phyloP scores from a whole-genome alignment of 2,329 filamentous ascomycete genomes.

The Acephala macrosclerotiorum region DNA sequence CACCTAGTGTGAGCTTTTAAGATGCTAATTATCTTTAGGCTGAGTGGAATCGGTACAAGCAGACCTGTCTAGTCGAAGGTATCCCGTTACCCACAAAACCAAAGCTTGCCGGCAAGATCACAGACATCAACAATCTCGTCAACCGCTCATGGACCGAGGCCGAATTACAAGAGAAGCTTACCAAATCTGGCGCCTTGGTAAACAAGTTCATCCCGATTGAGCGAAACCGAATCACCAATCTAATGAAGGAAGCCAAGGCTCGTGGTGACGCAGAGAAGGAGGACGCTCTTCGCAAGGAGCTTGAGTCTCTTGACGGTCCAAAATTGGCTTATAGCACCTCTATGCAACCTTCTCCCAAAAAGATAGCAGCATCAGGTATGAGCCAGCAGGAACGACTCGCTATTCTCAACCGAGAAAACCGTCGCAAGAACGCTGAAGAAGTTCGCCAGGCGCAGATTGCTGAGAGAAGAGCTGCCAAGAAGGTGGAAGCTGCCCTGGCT shows the following conservation, averaged over 20 bases:
- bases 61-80: conserved; percentile 75
- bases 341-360: conserved; percentile 61
- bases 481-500: conserved; percentile 66
- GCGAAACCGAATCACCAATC: conserved; percentile 70
- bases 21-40: conserved; percentile 52
- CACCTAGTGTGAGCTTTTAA: neutral
- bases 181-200: conserved; percentile 72
- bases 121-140: conserved; percentile 81
- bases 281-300: conserved; percentile 62
- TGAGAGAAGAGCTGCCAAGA: conserved; percentile 72
- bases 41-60: conserved; percentile 84
- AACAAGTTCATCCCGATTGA: conserved; percentile 71
- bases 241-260: conserved; percentile 71
- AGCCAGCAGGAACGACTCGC: conserved; percentile 84
- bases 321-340: conserved; percentile 78
- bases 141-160: conserved; percentile 83
- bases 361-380: conserved; percentile 54
- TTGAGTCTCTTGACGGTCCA: conserved; percentile 69
- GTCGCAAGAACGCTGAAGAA: conserved; percentile 83
- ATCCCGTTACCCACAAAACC: conserved; percentile 77
- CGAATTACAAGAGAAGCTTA: conserved; percentile 82
- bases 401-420: conserved; percentile 83
- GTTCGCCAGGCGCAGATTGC: conserved; percentile 90
- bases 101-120: conserved; percentile 73
- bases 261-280: conserved; percentile 66